These are phyloP conservation scores for Penicillium argentinense DNA, from an alignment of 495 filamentous ascomycete species.

Conservation along the genomic window DNA sequence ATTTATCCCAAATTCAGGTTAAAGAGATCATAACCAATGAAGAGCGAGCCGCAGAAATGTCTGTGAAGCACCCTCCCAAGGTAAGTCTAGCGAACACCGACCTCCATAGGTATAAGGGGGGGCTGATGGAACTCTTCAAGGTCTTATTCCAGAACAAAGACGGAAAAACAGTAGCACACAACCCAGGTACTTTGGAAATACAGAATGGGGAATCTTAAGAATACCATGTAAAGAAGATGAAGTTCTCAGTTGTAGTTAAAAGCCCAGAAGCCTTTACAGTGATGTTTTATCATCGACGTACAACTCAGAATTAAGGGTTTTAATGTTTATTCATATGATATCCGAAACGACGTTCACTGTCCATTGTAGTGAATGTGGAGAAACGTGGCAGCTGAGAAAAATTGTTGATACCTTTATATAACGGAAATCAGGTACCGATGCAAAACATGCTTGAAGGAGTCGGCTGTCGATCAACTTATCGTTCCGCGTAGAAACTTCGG, in stretches of 20 bases:
- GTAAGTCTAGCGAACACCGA: slow-evolving; percentile 1
- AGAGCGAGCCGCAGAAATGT: slow-evolving; percentile 1
- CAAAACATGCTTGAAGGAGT: too few species aligned
- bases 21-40: slow-evolving; percentile 11
- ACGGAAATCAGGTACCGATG: not conserved
- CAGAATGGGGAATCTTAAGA: not conserved
- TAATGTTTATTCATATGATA: too few species aligned
- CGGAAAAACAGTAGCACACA: slow-evolving; percentile 14
- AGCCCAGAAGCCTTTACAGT: not conserved
- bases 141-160: slow-evolving; percentile 10
- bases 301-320: not conserved
- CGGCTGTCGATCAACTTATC: too few species aligned
- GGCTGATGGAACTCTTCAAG: not conserved
- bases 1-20: slow-evolving; percentile 2
- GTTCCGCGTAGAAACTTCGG: too few species aligned
- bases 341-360: too few species aligned
- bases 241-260: not conserved
- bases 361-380: too few species aligned
- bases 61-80: slow-evolving; percentile 15
- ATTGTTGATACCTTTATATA: not conserved
- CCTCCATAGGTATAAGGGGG: not conserved
- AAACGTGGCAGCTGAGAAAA: not conserved
- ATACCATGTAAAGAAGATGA: not conserved
- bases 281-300: not conserved
- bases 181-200: slow-evolving; percentile 7